Percentiles rank a stretch among this genome's conserved stretches.
phyloP scores from a whole-genome alignment of 2,329 filamentous ascomycete genomes.

The Fusarium veterinarium region DNA sequence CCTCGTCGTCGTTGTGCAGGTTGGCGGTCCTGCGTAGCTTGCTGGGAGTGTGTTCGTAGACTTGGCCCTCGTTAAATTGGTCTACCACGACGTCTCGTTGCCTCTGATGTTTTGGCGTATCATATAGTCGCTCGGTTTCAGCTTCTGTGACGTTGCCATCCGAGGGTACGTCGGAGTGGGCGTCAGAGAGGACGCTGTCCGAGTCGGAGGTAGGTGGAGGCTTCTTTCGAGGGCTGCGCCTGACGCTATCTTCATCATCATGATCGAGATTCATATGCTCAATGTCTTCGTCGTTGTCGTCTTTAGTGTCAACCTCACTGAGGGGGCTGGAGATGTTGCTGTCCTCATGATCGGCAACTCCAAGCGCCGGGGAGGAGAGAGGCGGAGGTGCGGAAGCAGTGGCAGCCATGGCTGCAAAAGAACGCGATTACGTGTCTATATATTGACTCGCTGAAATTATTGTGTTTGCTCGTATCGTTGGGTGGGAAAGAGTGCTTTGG shows the following conservation, averaged over 20 bases:
- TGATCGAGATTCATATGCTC: constrained; percentile 66
- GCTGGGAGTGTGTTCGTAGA: constrained; percentile 77
- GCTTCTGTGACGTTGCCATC: constrained; percentile 79
- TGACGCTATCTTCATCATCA: constrained; percentile 49
- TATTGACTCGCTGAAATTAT: constrained; percentile 9
- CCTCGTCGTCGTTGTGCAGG: constrained; percentile 51
- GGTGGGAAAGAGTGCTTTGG: constrained; percentile 7
- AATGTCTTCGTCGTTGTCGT: constrained; percentile 75
- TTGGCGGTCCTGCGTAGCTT: constrained; percentile 71
- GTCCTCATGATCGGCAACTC: constrained; percentile 64
- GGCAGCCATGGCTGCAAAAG: constrained; percentile 60
- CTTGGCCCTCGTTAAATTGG: constrained; percentile 63
- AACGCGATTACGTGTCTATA: constrained; percentile 30
- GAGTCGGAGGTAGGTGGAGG: constrained; percentile 55
- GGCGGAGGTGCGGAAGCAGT: constrained; percentile 62
- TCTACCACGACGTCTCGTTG: constrained; percentile 71
- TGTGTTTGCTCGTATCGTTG: constrained; percentile 5
- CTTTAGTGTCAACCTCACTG: constrained; percentile 89
- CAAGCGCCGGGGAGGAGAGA: constrained; percentile 55
- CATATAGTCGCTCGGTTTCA: constrained; percentile 92
- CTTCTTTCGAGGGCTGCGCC: constrained; percentile 43
- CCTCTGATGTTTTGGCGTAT: constrained; percentile 79
- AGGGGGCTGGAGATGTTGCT: constrained; percentile 89
- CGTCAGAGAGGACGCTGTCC: constrained; percentile 68
- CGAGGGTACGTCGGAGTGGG: constrained; percentile 55